Evolutionary conservation across 2,329 filamentous ascomycete species (phyloP).

Genomic region (Xylariaceae sp.): DNA sequence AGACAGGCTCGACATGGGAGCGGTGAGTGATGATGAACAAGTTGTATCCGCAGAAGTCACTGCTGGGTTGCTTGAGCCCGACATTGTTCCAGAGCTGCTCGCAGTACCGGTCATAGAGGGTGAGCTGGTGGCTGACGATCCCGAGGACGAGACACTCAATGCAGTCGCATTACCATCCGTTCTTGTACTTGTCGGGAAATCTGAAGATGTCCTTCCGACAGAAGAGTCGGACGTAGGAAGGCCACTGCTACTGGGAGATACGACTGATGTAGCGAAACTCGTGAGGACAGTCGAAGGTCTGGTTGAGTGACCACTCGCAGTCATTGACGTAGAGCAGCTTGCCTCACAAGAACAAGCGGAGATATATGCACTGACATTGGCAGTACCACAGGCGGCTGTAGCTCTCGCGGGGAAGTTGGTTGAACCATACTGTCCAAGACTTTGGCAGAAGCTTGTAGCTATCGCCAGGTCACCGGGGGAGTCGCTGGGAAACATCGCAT

Average conservation of each 20-base stretch:
- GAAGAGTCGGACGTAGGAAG: background rate
- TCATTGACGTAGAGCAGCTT: background rate
- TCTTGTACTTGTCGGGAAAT: background rate
- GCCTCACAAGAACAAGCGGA: constrained; percentile 16
- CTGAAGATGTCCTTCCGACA: background rate
- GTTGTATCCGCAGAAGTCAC: background rate
- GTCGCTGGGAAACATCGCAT: constrained; percentile 21
- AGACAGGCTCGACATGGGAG: background rate
- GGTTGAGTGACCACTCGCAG: background rate
- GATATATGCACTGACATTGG: constrained; percentile 14
- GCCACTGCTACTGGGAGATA: background rate
- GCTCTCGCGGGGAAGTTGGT: constrained; percentile 20
- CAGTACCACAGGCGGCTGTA: constrained; percentile 18
- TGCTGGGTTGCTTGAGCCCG: constrained; percentile 1
- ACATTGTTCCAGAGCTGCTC: background rate
- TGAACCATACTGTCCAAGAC: constrained; percentile 15
- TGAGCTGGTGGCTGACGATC: background rate
- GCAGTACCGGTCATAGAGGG: too few relatives aligned
- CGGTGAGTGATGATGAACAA: background rate
- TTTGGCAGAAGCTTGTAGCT: constrained; percentile 18
- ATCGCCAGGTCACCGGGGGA: constrained; percentile 10
- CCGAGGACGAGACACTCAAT: background rate
- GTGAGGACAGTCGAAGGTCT: background rate
- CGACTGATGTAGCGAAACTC: background rate
- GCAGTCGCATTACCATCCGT: background rate